Percentiles rank a stretch among this genome's conserved stretches.
phyloP scores from a whole-genome alignment of 495 filamentous ascomycete species.

The Immersiella caudata region DNA sequence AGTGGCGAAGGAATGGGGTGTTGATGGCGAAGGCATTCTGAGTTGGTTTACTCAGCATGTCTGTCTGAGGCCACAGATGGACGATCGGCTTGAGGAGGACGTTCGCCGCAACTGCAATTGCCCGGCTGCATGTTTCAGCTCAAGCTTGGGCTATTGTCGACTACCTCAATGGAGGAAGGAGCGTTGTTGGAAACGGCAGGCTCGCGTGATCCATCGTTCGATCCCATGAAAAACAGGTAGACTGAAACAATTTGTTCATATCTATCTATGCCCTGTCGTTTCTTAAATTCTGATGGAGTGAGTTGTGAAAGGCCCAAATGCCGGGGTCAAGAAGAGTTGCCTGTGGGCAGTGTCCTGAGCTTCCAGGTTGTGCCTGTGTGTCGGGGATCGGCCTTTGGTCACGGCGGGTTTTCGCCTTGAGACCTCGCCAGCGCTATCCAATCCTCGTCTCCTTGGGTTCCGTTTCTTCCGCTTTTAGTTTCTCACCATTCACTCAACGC shows the following conservation, averaged over 20 bases:
- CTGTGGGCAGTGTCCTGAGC: neutral
- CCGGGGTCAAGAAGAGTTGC: neutral
- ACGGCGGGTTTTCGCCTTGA: neutral
- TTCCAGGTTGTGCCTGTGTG: neutral
- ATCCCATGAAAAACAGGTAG: no score
- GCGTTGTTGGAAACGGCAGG: neutral
- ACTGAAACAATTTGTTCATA: neutral
- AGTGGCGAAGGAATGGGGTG: neutral
- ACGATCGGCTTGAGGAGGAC: no score
- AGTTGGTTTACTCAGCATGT: neutral
- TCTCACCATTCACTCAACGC: slow-evolving; percentile 1
- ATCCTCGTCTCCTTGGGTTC: neutral
- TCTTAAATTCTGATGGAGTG: neutral
- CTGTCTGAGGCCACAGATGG: neutral
- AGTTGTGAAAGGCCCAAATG: neutral
- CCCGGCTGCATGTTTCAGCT: neutral
- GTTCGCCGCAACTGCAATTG: neutral
- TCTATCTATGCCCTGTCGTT: no score
- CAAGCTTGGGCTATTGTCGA: neutral
- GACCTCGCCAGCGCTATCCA: neutral
- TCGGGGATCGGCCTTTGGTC: slow-evolving; percentile 4
- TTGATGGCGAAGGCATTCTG: neutral
- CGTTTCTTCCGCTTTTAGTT: slow-evolving; percentile 3
- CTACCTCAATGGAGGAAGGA: neutral
- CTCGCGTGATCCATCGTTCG: no score